Percentiles rank a stretch among this genome's conserved stretches.
phyloP scores from a whole-genome alignment of 495 filamentous ascomycete genomes.

The Aspergillus hancockii region DNA sequence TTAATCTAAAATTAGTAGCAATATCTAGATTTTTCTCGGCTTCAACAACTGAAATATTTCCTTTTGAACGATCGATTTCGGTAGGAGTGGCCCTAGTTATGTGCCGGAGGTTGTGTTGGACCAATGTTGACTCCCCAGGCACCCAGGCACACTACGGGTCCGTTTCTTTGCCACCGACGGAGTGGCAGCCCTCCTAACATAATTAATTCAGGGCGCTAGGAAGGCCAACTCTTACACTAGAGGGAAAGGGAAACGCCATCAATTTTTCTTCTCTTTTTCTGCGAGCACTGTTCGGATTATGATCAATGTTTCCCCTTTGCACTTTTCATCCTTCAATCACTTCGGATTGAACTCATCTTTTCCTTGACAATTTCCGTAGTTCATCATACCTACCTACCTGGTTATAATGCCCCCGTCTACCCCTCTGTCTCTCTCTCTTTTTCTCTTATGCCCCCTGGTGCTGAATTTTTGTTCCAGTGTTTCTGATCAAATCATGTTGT shows the following conservation, averaged over 20 bases:
- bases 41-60: no score
- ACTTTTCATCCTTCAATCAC: slow-evolving; percentile 6
- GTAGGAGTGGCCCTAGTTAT: neutral
- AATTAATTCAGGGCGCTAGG: slow-evolving; percentile 4
- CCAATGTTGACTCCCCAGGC: neutral
- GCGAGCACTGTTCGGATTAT: neutral
- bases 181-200: slow-evolving; percentile 8
- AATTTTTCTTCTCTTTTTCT: slow-evolving; percentile 4
- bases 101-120: neutral
- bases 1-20: no score
- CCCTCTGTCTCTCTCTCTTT: neutral
- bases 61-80: no score
- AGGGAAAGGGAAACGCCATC: neutral
- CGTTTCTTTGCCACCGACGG: slow-evolving; percentile 17
- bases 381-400: neutral
- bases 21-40: no score
- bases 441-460: neutral
- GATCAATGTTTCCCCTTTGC: slow-evolving; percentile 5
- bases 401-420: neutral
- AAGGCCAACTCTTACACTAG: neutral
- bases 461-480: neutral
- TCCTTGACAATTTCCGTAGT: neutral
- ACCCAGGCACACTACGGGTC: neutral
- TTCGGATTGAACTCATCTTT: slow-evolving; percentile 7
- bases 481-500: slow-evolving; percentile 1